Evolutionary conservation across 1,139 yeast species (phyloP).

Genomic region (Debaryomyces subglobosus): DNA sequence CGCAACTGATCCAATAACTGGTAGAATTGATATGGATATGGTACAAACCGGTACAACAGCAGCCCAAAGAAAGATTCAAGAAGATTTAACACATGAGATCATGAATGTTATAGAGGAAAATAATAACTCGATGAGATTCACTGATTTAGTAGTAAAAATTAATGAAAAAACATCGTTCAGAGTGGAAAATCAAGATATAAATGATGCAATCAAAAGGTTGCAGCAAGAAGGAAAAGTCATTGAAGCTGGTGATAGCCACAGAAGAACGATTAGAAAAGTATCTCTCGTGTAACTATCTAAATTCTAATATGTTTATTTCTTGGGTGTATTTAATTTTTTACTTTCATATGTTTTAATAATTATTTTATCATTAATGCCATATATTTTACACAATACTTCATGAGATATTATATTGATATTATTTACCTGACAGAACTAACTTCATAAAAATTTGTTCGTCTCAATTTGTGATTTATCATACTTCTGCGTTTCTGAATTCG

Average conservation of each 20-base stretch:
- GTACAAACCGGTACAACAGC: constrained; percentile 95
- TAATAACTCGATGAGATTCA: constrained; percentile 54
- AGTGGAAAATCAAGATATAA: constrained; percentile 72
- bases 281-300: constrained; percentile 23
- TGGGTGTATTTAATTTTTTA: constrained; percentile 8
- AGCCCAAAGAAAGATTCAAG: constrained; percentile 79
- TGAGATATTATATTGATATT: neutral
- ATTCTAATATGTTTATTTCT: constrained; percentile 7
- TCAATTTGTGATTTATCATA: constrained; percentile 12
- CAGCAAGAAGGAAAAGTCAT: constrained; percentile 76
- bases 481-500: neutral
- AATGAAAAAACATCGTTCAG: constrained; percentile 71
- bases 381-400: neutral
- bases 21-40: constrained; percentile 95
- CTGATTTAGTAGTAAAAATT: constrained; percentile 61
- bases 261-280: constrained; percentile 64
- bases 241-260: constrained; percentile 72
- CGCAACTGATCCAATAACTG: constrained; percentile 97
- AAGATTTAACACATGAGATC: constrained; percentile 69
- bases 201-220: constrained; percentile 67
- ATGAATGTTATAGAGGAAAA: constrained; percentile 48
- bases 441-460: constrained; percentile 19
- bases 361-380: neutral
- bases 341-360: constrained; percentile 6
- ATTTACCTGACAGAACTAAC: neutral